Conservation (phyloP, 345 rosid genomes). For the Citrus inodora region DNA sequence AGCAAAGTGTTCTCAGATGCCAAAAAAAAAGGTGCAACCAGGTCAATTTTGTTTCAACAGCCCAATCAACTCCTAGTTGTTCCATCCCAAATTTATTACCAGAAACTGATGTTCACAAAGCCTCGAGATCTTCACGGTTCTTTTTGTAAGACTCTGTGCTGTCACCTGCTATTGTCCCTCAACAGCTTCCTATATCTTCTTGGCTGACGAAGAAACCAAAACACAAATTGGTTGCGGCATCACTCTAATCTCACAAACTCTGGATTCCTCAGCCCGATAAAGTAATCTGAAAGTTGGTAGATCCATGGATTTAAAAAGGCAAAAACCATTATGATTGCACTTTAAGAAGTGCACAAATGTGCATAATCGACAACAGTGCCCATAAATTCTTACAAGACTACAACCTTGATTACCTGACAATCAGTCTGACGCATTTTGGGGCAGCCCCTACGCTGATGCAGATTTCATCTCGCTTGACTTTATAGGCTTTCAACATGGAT, state of each 20-base stretch:
- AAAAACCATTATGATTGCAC: background rate
- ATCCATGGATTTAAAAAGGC: background rate
- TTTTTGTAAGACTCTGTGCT: too few species aligned
- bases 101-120: background rate
- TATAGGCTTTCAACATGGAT: background rate
- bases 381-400: background rate
- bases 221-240: background rate
- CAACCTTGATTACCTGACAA: background rate
- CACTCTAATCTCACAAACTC: background rate
- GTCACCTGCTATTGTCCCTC: background rate
- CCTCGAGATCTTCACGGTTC: background rate
- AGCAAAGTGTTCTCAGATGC: background rate
- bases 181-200: background rate
- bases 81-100: background rate
- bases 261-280: background rate
- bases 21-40: background rate
- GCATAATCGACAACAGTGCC: background rate
- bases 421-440: background rate
- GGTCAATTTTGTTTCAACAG: background rate
- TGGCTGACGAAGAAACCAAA: background rate
- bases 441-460: background rate
- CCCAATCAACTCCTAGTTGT: background rate
- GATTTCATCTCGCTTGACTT: background rate
- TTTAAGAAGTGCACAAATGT: background rate
- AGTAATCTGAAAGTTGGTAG: background rate